Conservation (phyloP, 1,284 basidiomycete genomes). For the Exobasidium rhododendri region DNA sequence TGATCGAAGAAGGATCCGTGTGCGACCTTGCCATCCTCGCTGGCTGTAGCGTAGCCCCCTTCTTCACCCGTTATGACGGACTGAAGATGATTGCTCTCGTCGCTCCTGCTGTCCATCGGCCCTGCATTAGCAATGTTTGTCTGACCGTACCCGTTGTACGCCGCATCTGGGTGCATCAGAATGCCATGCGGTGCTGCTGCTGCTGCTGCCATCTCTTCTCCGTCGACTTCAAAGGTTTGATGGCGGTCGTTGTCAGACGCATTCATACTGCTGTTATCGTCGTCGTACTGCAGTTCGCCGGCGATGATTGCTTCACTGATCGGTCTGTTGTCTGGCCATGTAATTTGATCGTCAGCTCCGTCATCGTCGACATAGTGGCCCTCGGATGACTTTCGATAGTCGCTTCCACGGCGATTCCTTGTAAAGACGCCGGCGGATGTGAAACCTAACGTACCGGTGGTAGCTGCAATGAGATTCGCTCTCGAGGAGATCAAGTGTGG, state of each 20-base stretch:
- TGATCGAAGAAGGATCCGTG: neutral
- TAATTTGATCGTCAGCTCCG: neutral
- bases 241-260: neutral
- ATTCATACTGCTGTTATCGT: neutral
- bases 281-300: neutral
- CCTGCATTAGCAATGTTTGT: neutral
- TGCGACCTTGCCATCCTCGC: neutral
- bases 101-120: neutral
- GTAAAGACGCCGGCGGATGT: neutral
- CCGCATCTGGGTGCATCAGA: neutral
- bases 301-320: neutral
- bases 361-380: neutral
- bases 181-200: neutral
- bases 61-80: neutral
- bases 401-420: neutral
- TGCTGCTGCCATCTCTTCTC: neutral
- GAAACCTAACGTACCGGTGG: neutral
- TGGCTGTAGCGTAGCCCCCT: neutral
- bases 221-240: neutral
- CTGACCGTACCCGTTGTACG: neutral
- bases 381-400: neutral
- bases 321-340: neutral
- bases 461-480: neutral
- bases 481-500: neutral
- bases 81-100: neutral